Evolutionary conservation across 2,329 filamentous ascomycete genomes (phyloP).

Genomic region (Cladosporium sphaerospermum): DNA sequence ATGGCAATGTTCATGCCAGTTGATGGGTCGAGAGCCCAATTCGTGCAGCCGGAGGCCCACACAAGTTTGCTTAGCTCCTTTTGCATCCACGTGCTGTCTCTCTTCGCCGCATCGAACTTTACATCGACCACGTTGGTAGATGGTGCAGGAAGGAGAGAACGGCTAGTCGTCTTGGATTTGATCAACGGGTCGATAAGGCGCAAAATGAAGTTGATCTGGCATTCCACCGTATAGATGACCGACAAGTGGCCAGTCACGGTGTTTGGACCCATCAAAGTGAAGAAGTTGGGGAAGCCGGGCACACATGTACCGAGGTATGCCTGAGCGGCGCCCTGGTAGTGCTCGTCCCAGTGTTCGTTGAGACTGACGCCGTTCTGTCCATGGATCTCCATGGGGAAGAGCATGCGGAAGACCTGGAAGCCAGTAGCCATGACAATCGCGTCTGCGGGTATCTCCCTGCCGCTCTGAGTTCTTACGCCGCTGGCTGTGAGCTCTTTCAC

Average conservation of each 20-base stretch:
- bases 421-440: constrained; percentile 41
- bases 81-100: constrained; percentile 37
- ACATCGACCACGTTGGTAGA: constrained; percentile 25
- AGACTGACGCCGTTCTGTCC: constrained; percentile 30
- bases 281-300: constrained; percentile 30
- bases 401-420: constrained; percentile 35
- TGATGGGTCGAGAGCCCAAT: constrained; percentile 46
- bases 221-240: constrained; percentile 22
- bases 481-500: constrained; percentile 34
- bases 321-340: constrained; percentile 24
- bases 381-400: constrained; percentile 34
- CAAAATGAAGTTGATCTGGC: constrained; percentile 25
- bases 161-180: constrained; percentile 25
- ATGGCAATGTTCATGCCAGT: constrained; percentile 47
- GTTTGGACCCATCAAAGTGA: constrained; percentile 24
- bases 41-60: constrained; percentile 46
- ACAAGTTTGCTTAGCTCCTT: constrained; percentile 39
- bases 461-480: constrained; percentile 24
- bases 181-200: constrained; percentile 36
- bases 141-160: constrained; percentile 23
- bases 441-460: constrained; percentile 21
- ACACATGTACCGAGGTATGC: constrained; percentile 23
- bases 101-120: constrained; percentile 20
- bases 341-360: constrained; percentile 21
- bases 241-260: constrained; percentile 22